Percentiles rank a stretch among this genome's conserved stretches.
These are phyloP conservation scores for Isatis tinctoria DNA, from an alignment of 345 rosid genomes.

Conservation along the genomic window DNA sequence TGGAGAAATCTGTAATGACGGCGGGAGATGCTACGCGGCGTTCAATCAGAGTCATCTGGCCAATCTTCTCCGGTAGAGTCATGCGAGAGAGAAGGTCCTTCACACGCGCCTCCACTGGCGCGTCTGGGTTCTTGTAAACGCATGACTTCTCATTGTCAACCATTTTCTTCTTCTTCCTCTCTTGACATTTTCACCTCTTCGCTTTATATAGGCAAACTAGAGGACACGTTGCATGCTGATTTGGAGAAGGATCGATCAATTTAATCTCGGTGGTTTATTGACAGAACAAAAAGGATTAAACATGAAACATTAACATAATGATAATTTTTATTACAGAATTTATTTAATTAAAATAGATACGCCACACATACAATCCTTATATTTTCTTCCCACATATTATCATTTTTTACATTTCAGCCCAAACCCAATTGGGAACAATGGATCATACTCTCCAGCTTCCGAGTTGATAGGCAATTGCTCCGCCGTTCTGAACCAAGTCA, in stretches of 20 bases:
- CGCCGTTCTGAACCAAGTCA: constrained; percentile 2
- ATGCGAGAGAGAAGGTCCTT: constrained; percentile 74
- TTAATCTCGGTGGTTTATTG: neutral
- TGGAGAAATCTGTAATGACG: constrained; percentile 39
- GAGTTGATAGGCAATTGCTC: constrained; percentile 47
- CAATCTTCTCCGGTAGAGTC: constrained; percentile 69
- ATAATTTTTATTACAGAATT: too few relatives aligned
- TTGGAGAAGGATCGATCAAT: neutral
- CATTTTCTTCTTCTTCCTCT: neutral
- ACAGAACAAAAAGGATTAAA: too few relatives aligned
- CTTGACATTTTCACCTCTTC: neutral
- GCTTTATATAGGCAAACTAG: neutral
- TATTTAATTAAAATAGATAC: too few relatives aligned
- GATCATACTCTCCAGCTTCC: constrained; percentile 41
- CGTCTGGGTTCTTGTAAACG: constrained; percentile 55
- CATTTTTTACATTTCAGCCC: too few relatives aligned
- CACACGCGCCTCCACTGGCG: constrained; percentile 60
- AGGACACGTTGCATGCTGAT: neutral
- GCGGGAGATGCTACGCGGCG: constrained; percentile 47
- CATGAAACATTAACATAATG: too few relatives aligned
- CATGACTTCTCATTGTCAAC: constrained; percentile 19
- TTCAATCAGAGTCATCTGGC: constrained; percentile 86
- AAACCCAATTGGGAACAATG: constrained; percentile 16
- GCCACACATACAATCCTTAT: too few relatives aligned
- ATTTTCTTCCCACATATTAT: too few relatives aligned